Conservation (phyloP, 805 yeast species). For the Saccharomycopsis fibuligera region DNA sequence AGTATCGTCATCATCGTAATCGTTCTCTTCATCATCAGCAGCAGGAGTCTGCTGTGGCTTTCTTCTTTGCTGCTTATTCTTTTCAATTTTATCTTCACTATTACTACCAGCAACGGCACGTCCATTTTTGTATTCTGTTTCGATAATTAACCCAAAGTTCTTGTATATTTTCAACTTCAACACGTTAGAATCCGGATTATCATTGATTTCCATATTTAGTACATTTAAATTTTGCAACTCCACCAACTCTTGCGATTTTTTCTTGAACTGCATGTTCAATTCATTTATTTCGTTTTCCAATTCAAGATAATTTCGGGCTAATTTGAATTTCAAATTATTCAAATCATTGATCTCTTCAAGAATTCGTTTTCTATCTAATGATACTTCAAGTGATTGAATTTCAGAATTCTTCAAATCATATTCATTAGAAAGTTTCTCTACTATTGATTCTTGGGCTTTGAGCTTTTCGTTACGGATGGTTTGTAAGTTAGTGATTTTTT, state of each 20-base stretch:
- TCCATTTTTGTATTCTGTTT: conserved; percentile 25
- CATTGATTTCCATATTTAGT: conserved; percentile 30
- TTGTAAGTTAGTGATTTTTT: conserved; percentile 30
- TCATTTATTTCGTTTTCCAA: conserved; percentile 40
- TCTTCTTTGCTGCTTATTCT: not conserved
- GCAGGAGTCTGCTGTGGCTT: not conserved
- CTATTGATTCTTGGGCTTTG: conserved; percentile 22
- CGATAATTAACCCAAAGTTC: conserved; percentile 50
- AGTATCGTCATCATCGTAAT: conserved; percentile 38
- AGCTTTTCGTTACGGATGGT: conserved; percentile 28
- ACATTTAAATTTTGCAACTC: conserved; percentile 29
- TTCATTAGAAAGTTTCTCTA: conserved; percentile 22
- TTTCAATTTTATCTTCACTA: not conserved
- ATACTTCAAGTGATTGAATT: conserved; percentile 25
- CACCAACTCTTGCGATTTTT: conserved; percentile 32
- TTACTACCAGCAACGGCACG: conserved; percentile 32
- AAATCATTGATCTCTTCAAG: conserved; percentile 29
- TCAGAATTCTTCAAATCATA: conserved; percentile 15
- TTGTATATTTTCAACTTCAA: conserved; percentile 55
- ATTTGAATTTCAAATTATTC: conserved; percentile 41
- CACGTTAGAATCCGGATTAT: conserved; percentile 38
- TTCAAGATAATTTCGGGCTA: conserved; percentile 48
- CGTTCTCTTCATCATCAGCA: not conserved
- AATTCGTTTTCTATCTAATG: conserved; percentile 28
- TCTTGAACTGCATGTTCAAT: conserved; percentile 32